Conservation (phyloP, 768 basidiomycete species). For the Nidularia pulvinata region DNA sequence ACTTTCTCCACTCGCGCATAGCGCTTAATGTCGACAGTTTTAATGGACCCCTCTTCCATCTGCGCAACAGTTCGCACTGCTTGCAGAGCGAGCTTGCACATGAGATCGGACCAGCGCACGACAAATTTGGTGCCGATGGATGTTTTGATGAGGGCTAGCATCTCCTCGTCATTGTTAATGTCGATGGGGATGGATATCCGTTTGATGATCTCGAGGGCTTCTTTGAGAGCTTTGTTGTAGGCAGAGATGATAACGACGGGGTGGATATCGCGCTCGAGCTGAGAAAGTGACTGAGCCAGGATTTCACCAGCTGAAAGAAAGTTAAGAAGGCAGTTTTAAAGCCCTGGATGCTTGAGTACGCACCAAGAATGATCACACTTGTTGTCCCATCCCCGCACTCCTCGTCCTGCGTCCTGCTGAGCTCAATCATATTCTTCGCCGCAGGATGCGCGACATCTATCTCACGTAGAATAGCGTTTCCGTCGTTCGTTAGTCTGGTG, state of each 20-base stretch:
- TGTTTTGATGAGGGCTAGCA: constrained; percentile 97
- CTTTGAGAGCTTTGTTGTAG: constrained; percentile 94
- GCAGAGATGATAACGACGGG: constrained; percentile 99
- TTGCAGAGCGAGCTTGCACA: constrained; percentile 93
- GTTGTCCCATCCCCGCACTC: constrained; percentile 99
- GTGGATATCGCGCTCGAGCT: constrained; percentile 96
- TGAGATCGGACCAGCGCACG: constrained; percentile 94
- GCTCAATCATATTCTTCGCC: constrained; percentile 99
- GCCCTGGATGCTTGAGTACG: constrained; percentile 12
- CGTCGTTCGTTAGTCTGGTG: constrained; percentile 90
- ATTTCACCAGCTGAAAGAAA: constrained; percentile 82
- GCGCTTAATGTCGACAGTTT: constrained; percentile 97
- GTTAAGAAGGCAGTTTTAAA: neutral
- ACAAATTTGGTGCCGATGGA: constrained; percentile 99
- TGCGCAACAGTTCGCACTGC: constrained; percentile 89
- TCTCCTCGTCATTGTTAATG: constrained; percentile 80
- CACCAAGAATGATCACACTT: constrained; percentile 96
- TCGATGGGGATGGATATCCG: constrained; percentile 91
- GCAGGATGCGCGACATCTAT: constrained; percentile 99
- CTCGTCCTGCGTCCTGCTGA: constrained; percentile 97
- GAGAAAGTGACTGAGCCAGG: constrained; percentile 89
- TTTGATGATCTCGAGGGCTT: constrained; percentile 87
- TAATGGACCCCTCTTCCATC: constrained; percentile 65
- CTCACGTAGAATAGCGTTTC: constrained; percentile 98
- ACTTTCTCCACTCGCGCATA: constrained; percentile 98